Evolutionary conservation across 495 filamentous ascomycete genomes (phyloP), one percentile per base, ranked within the genome.

Genomic region (Xylaria curta): DNA sequence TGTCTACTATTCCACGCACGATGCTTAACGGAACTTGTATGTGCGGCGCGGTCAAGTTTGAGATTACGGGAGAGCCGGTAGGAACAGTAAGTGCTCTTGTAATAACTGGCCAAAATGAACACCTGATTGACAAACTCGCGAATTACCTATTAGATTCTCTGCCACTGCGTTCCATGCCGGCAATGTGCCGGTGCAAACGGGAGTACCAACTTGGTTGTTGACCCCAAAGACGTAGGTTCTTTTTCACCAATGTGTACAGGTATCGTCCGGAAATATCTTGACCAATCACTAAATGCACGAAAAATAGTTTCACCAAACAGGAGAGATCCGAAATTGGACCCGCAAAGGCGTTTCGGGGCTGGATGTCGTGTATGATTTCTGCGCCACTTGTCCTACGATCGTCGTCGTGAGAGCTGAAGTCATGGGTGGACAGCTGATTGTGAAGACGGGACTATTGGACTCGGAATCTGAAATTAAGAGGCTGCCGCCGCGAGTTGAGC

Each of bases 171-270:
- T 19, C 47, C 47, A 17, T 67, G 65, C 9, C 65, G 49, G 15
- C 56, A 67, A 56, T 56, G 13, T n/a, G 65, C 65, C n/a, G 49
- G 65, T 12, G 65, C 65, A 21, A 67, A 67, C 21, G 65, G 65
- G 19, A 67, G 65, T 12, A 28, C 28, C 64, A 67, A 67, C 24
- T 15, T 67, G 12, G 17, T 67, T 8, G 49, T 67, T 31, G 65
- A 67, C 8, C 42, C 65, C 10, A 28, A 56, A 6, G 49, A 67
- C 13, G 65, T 67, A 67, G 2, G 28, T 53, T 17, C 46, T 51
- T n/a, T n/a, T n/a, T n/a, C 19, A 10, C 17, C 2, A 0, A 12
- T 33, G 17, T 47, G n/a, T n/a, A 12, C 2, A n/a, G 21, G 8
- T 2, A 44, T 47, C 6, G 15, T 65, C 24, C 6, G 40, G 19